Percentiles rank a stretch among this genome's conserved stretches.
phyloP scores from a whole-genome alignment of 2,329 filamentous ascomycete genomes.

The Hymenoscyphus fructigenus region DNA sequence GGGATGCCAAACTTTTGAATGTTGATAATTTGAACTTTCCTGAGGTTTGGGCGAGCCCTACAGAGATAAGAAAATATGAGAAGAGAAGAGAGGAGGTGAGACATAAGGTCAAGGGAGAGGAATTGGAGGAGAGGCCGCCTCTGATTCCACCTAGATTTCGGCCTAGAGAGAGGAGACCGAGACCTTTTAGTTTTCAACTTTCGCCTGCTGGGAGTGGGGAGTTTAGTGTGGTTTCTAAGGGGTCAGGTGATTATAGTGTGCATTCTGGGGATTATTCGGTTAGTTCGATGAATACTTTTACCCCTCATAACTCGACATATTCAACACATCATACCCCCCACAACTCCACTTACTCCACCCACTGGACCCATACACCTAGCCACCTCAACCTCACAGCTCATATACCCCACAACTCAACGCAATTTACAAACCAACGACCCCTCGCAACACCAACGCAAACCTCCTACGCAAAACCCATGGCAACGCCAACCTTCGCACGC shows the following conservation, averaged over 20 bases:
- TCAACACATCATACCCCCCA: too few species aligned
- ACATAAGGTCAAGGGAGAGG: too few species aligned
- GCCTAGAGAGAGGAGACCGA: not conserved
- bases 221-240: not conserved
- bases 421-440: not conserved
- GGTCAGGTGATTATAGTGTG: too few species aligned
- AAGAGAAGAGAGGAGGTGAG: not conserved
- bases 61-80: too few species aligned
- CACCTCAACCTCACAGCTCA: not conserved
- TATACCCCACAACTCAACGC: not conserved
- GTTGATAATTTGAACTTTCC: not conserved
- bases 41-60: not conserved
- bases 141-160: not conserved
- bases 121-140: not conserved
- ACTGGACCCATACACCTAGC: too few species aligned
- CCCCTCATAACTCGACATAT: too few species aligned
- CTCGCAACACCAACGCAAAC: not conserved
- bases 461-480: too few species aligned
- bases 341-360: too few species aligned
- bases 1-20: not conserved
- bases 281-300: too few species aligned
- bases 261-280: too few species aligned
- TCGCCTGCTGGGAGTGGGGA: not conserved
- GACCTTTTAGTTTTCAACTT: constrained; percentile 3
- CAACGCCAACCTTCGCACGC: not conserved